These are phyloP conservation scores for Penicillium expansum DNA, from an alignment of 2,329 filamentous ascomycete genomes.

Conservation along the genomic window DNA sequence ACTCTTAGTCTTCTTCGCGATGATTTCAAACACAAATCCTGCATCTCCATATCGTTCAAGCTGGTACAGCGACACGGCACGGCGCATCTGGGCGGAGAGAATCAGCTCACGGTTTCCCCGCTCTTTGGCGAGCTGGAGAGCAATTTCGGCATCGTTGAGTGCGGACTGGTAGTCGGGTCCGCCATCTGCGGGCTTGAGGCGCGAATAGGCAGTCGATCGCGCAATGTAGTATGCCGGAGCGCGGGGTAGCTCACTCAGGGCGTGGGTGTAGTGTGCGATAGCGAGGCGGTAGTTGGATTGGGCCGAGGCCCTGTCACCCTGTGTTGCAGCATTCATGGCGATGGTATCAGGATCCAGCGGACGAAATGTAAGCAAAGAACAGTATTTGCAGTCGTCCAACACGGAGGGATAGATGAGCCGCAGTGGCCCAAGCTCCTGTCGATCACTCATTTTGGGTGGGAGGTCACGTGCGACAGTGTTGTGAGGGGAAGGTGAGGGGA, in stretches of 20 bases:
- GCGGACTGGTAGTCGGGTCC: slow-evolving; percentile 48
- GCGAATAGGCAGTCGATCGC: slow-evolving; percentile 74
- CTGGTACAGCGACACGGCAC: slow-evolving; percentile 70
- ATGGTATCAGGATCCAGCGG: neutral
- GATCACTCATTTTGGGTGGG: neutral
- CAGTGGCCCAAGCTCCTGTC: neutral
- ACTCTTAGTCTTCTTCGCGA: slow-evolving; percentile 51
- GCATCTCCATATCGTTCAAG: slow-evolving; percentile 73
- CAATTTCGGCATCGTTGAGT: slow-evolving; percentile 67
- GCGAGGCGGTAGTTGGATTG: slow-evolving; percentile 64
- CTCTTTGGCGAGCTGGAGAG: slow-evolving; percentile 59
- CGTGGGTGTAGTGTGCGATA: slow-evolving; percentile 65
- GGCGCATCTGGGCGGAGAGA: slow-evolving; percentile 75
- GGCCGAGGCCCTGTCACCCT: slow-evolving; percentile 62
- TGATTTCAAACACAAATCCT: slow-evolving; percentile 63
- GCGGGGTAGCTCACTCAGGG: slow-evolving; percentile 59
- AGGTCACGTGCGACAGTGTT: neutral
- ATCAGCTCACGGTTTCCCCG: slow-evolving; percentile 75
- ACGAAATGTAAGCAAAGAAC: too few relatives aligned
- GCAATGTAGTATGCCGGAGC: slow-evolving; percentile 78
- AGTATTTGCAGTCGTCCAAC: neutral
- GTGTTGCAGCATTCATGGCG: slow-evolving; percentile 52
- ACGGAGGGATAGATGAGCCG: neutral
- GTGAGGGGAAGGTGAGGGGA: neutral
- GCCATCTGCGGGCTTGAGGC: slow-evolving; percentile 53